Evolutionary conservation across 495 filamentous ascomycete genomes (phyloP), one percentile per base, ranked within the genome.

Genomic region (Pseudoneurospora amorphoporcata): DNA sequence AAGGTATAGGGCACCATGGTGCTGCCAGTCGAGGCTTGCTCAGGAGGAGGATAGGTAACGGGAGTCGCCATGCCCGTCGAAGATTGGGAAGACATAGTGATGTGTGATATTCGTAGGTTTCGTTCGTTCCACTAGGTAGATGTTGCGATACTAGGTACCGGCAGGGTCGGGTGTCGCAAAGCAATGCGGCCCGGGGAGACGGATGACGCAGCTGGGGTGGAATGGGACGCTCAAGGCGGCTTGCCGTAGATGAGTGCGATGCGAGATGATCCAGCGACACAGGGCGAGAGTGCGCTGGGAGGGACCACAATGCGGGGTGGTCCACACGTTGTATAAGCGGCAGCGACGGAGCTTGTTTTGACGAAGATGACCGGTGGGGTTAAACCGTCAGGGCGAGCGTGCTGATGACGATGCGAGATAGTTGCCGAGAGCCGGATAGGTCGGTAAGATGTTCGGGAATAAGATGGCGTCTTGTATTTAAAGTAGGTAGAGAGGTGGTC

Each of bases 1-100:
- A 97, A 96, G 70, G 78, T 83, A 82, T 97, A 97, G 72, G 76
- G 89, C 83, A 72, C 76, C 71, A 83, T 77, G 5, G 79, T 82
- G 75, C 77, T 77, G 29, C 61, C 43, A 41, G 16, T 39, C 29
- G 8, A 58, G 58, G 71, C 42, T 65, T 23, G 71, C 65, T 41
- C 69, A 16, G 70, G 53, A 32, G 14, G 65, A 29, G 70, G 53
- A 35, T 65, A 65, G 53, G 14, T 65, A 4, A 65, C 32, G 29
- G 53, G 53, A 14, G 53, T 65, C 53, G 53, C 53, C 53, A 65
- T 65, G 53, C 29, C 53, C 53, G 53, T 65, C 29, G 53, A 17
- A 35, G 53, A 12, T 65, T 65, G 53, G 53, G 53, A 65, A 65
- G 53, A 65, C 53, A 65, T 65, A 29, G 53, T 65, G 14, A 8